Base-by-base conservation (phyloP, 73 alveolate species). In the Paramecium biaurelia region DNA sequence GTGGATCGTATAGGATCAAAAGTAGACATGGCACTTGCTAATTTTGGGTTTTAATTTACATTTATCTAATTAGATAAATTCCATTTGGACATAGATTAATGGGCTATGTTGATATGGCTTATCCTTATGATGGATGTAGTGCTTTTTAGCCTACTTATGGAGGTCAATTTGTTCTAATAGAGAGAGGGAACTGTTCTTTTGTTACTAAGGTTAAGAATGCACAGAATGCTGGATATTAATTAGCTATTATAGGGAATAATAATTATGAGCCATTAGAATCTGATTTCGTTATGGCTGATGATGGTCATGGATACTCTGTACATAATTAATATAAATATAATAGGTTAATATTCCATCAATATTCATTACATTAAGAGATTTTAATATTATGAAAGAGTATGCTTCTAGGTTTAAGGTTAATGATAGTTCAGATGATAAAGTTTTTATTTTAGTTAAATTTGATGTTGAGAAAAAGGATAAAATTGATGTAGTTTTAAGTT, bases 181-280 rank as follows among this genome's bases (percentile, higher is more conserved):
- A 92, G 76, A 92, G 97, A 28, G 97, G 97, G 8, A 89, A 85
- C 5, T 94, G 97, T 35, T 76, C 95, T 32, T 94, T 92, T 57
- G 94, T 92, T 8, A 92, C 93, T 21, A 94, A 94, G 76, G 97
- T 93, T 1, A 92, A 96, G 76, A 92, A 94, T 70, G 97, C 94
- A 11, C 93, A 94, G 89, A 76, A 28, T 76, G 93, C 92, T 4
- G 96, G 97, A 82, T 90, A 85, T 86, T 59, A 82, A 9, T 89
- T 94, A 93, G 86, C 93, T 49, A 34, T 94, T 26, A 93, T 94
- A n/a, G 96, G 85, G 14, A 89, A 94, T 79, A 68, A 94, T 92
- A 34, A 58, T 82, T 24, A 43, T 28, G 92, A 93, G 43, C 30
- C 85, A 32, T 86, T 86, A 21, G 68, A 88, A 57, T 37, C 85